A percentile compares a stretch with the other conserved stretches of the same genome.
phyloP scores from a whole-genome alignment of 768 basidiomycete species.

The Hydnomerulius pinastri region DNA sequence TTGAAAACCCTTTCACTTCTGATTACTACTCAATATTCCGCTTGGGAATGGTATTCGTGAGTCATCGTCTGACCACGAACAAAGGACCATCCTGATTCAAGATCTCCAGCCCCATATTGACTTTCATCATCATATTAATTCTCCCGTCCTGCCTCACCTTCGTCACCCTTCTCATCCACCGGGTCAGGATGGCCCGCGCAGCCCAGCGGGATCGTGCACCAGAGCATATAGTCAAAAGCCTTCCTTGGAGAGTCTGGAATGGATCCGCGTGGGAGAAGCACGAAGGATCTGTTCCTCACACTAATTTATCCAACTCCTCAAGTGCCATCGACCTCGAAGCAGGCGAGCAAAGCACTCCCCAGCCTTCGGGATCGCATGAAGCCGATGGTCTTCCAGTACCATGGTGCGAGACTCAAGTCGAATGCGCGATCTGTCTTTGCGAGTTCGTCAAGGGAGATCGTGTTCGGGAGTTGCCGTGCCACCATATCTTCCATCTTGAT shows the following conservation, averaged over 20 bases:
- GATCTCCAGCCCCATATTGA: constrained; percentile 69
- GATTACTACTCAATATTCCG: constrained; percentile 76
- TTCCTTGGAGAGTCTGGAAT: constrained; percentile 86
- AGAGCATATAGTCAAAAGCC: constrained; percentile 71
- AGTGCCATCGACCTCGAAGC: constrained; percentile 41
- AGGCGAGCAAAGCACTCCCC: constrained; percentile 26
- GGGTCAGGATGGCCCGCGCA: constrained; percentile 79
- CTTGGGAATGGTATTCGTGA: constrained; percentile 94
- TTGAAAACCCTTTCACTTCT: constrained; percentile 72
- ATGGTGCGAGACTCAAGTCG: constrained; percentile 80
- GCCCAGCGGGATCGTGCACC: constrained; percentile 85
- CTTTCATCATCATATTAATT: constrained; percentile 84
- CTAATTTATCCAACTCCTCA: constrained; percentile 26
- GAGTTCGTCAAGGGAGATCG: constrained; percentile 86
- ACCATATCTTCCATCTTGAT: constrained; percentile 91
- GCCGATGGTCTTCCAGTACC: constrained; percentile 41
- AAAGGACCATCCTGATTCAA: constrained; percentile 7
- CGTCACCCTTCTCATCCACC: constrained; percentile 85
- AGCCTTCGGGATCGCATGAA: constrained; percentile 28
- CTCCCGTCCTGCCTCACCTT: constrained; percentile 90
- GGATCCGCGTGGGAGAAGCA: constrained; percentile 82
- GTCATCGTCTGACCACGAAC: constrained; percentile 21
- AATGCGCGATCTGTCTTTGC: constrained; percentile 93
- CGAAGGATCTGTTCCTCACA: constrained; percentile 35
- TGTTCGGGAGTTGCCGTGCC: constrained; percentile 90